Evolutionary conservation across 2,329 filamentous ascomycete genomes (phyloP).

Genomic region (Alternaria panax): DNA sequence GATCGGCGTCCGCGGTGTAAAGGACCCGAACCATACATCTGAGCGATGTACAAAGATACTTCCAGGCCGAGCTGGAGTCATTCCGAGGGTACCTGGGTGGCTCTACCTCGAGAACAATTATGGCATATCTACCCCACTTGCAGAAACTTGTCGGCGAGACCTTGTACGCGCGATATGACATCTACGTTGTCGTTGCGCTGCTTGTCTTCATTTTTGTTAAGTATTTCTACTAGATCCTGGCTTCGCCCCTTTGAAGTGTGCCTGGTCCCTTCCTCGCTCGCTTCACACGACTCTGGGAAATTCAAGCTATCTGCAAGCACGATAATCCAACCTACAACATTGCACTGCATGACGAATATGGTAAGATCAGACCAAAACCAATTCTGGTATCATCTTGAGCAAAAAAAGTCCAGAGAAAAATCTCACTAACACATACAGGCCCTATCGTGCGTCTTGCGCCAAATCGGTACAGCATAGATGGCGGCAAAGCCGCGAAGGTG

Average conservation of each 20-base stretch:
- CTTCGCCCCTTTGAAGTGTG: slow-evolving; percentile 48
- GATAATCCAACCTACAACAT: background rate
- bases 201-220: background rate
- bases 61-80: background rate
- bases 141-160: background rate
- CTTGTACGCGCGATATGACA: background rate
- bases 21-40: background rate
- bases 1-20: too few relatives aligned
- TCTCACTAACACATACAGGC: background rate
- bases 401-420: background rate
- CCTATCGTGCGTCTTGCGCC: background rate
- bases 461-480: background rate
- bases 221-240: background rate
- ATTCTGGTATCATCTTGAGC: background rate
- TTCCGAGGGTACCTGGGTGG: background rate
- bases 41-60: background rate
- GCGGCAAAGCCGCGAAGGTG: background rate
- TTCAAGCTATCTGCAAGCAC: slow-evolving; percentile 39
- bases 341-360: background rate
- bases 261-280: slow-evolving; percentile 57
- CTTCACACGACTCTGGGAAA: slow-evolving; percentile 56
- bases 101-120: background rate
- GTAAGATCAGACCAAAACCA: background rate
- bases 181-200: background rate
- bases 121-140: background rate